Conservation (phyloP, 2,329 filamentous ascomycete genomes). For the Colletotrichum zoysiae region DNA sequence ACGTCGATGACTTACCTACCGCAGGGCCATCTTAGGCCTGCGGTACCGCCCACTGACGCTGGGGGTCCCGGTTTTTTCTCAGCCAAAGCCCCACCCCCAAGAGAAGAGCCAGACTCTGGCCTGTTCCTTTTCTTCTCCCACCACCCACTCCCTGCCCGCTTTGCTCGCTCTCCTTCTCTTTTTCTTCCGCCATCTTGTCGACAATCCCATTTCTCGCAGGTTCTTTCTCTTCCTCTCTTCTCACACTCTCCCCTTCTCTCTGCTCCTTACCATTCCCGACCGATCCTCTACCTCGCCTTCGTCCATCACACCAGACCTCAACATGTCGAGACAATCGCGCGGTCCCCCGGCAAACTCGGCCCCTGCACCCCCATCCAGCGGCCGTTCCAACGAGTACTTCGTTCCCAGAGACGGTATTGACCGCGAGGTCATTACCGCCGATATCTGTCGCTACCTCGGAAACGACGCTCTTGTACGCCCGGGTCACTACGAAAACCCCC, state of each 20-base stretch:
- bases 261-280: constrained; percentile 43
- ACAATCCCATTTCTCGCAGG: constrained; percentile 46
- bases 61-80: constrained; percentile 39
- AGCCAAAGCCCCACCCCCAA: constrained; percentile 35
- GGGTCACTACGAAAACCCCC: constrained; percentile 75
- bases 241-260: constrained; percentile 43
- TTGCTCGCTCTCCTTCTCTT: constrained; percentile 47
- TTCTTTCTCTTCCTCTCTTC: constrained; percentile 44
- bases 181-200: constrained; percentile 48
- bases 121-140: constrained; percentile 48
- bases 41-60: constrained; percentile 29
- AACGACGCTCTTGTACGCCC: constrained; percentile 85
- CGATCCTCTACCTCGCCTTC: constrained; percentile 37
- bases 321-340: constrained; percentile 58
- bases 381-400: constrained; percentile 82
- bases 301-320: constrained; percentile 43
- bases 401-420: constrained; percentile 85
- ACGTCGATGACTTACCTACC: constrained; percentile 20
- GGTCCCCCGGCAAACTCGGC: constrained; percentile 50
- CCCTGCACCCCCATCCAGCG: constrained; percentile 54
- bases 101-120: constrained; percentile 40
- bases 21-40: background rate
- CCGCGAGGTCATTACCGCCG: constrained; percentile 85
- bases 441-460: constrained; percentile 86
- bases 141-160: constrained; percentile 47